A percentile compares a stretch with the other conserved stretches of the same genome.
Evolutionary conservation across 2,329 filamentous ascomycete genomes (phyloP).

Genomic region (Talaromyces sp.): DNA sequence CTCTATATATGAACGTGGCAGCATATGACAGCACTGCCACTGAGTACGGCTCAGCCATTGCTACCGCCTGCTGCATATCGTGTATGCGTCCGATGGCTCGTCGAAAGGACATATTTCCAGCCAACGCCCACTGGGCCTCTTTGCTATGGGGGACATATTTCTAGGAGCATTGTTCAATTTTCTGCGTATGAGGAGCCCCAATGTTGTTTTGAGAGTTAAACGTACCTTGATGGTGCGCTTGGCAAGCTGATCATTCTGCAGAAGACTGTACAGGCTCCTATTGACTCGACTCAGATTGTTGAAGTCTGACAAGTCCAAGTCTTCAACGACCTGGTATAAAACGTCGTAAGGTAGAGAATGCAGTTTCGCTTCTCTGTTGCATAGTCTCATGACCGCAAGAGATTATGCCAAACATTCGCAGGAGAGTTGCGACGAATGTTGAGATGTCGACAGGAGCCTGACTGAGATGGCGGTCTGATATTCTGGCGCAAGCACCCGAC

Average conservation of each 20-base stretch:
- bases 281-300: conserved; percentile 55
- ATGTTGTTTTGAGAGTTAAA: conserved; percentile 6
- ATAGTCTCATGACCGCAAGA: conserved; percentile 22
- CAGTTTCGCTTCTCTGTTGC: conserved; percentile 30
- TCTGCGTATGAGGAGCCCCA: neutral
- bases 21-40: conserved; percentile 58
- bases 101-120: conserved; percentile 44
- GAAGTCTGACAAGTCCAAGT: conserved; percentile 57
- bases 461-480: conserved; percentile 3
- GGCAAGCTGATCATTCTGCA: conserved; percentile 56
- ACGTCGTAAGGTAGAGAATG: conserved; percentile 61
- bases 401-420: neutral
- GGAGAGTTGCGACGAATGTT: neutral
- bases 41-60: conserved; percentile 60
- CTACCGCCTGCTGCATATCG: conserved; percentile 59
- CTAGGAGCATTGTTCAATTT: conserved; percentile 30
- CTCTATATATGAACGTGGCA: conserved; percentile 58
- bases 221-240: conserved; percentile 57
- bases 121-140: conserved; percentile 42
- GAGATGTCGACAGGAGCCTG: neutral
- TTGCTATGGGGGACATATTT: conserved; percentile 41
- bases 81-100: conserved; percentile 57
- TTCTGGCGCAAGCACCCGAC: neutral
- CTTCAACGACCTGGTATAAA: conserved; percentile 55
- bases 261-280: conserved; percentile 48